Evolutionary conservation across 441 rosid species (phyloP), one percentile per base, ranked within the genome.

Genomic region (Mallotus repandus): DNA sequence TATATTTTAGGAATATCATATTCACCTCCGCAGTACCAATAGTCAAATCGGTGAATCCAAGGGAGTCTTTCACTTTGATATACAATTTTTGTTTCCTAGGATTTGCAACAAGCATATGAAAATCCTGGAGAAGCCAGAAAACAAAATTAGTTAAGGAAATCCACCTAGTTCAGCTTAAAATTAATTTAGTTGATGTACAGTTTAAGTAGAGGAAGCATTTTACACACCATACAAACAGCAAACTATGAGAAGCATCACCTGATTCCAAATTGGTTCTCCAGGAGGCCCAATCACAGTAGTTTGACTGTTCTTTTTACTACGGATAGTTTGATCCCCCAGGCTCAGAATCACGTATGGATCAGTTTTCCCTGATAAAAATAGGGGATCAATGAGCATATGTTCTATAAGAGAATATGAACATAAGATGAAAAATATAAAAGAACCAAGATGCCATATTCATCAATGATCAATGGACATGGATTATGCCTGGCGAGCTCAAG

Each of bases 191-290:
- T 54, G 35, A 18, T 5, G 11, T 3, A 63, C 56, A 56, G 6
- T 70, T 55, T 43, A 5, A 18, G 48, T 29, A 9, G 4, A 45
- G 46, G 32, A 22, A 58, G 18, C 70, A 63, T 19, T 63, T 21
- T 52, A 6, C 67, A 64, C 9, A 45, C 14, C 9, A 57, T 16
- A 54, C 19, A 50, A 77, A 76, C 55, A 50, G 70, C 46, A 75
- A 61, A 75, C 13, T 43, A 12, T 15, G 61, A 63, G 60, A 66
- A 74, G 71, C 74, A 62, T 80, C 75, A 95, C 98, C 94, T 95
- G 99, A 84, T 95, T 95, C 99, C 99, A 93, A 71, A 95, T 95
- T 55, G 98, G 99, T 81, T 88, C 79, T 22, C 98, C 99, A 77
- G 99, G 99, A 79, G 93, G 84, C 70, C 99, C 99, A 79, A 81